Conservation (phyloP, 805 yeast genomes). For the Kluyveromyces dobzhanskii region DNA sequence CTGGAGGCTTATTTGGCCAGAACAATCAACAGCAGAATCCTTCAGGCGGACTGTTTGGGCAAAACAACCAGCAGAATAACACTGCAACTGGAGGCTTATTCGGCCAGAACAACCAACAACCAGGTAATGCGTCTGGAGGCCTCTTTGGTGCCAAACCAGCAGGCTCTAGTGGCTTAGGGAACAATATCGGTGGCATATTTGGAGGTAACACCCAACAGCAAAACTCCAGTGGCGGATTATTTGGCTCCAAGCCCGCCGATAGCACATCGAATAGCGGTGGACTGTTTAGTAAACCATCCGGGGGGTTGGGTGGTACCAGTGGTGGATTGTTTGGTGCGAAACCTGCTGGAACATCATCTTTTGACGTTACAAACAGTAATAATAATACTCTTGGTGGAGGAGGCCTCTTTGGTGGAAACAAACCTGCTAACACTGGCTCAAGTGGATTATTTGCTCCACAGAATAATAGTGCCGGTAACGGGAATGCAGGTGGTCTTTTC, state of each 20-base stretch:
- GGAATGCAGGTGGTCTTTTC: constrained; percentile 36
- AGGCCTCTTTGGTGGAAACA: background rate
- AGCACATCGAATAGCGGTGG: constrained; percentile 28
- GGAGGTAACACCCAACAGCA: constrained; percentile 27
- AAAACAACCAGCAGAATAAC: constrained; percentile 16
- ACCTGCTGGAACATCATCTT: constrained; percentile 18
- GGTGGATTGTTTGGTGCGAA: constrained; percentile 35
- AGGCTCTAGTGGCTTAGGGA: constrained; percentile 4
- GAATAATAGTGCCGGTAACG: constrained; percentile 8
- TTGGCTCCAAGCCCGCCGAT: constrained; percentile 17
- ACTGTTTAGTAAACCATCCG: constrained; percentile 33
- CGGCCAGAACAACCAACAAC: constrained; percentile 29
- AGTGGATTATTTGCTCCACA: constrained; percentile 31
- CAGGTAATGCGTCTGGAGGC: constrained; percentile 25
- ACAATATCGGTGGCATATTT: constrained; percentile 36
- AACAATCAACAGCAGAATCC: constrained; percentile 2
- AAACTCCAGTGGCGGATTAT: constrained; percentile 18
- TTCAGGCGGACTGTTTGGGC: constrained; percentile 31
- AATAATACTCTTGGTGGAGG: constrained; percentile 9
- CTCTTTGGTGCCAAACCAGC: constrained; percentile 36
- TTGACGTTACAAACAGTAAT: constrained; percentile 13
- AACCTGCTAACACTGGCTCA: constrained; percentile 10
- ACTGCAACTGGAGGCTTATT: constrained; percentile 28
- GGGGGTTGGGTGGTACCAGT: constrained; percentile 20
- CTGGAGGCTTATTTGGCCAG: constrained; percentile 12